phyloP scores from a whole-genome alignment of 2,329 filamentous ascomycete species.

The Pyrenophora seminiperda region DNA sequence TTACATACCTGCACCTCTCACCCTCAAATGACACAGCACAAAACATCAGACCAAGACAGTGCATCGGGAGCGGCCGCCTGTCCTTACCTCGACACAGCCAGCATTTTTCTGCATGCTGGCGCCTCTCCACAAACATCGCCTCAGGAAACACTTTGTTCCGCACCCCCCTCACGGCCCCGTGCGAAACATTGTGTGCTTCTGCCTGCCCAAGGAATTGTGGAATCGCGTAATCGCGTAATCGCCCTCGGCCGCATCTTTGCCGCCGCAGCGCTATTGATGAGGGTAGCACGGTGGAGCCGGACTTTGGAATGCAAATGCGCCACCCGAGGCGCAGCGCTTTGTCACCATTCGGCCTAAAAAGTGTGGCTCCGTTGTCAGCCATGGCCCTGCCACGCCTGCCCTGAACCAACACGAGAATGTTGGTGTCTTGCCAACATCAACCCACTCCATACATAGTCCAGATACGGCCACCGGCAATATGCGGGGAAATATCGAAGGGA shows the following conservation, averaged over 20 bases:
- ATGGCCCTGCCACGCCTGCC: too few relatives aligned
- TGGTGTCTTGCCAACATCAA: too few relatives aligned
- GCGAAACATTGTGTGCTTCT: slow-evolving; percentile 28
- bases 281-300: slow-evolving; percentile 15
- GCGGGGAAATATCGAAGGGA: slow-evolving; percentile 21
- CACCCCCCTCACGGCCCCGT: slow-evolving; percentile 13
- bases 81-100: background rate
- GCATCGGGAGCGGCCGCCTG: background rate
- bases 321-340: slow-evolving; percentile 26
- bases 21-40: too few relatives aligned
- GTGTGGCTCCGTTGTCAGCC: slow-evolving; percentile 24
- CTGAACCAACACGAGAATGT: too few relatives aligned
- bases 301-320: slow-evolving; percentile 8
- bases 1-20: too few relatives aligned
- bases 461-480: slow-evolving; percentile 17
- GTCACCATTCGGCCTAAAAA: background rate
- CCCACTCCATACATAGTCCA: background rate
- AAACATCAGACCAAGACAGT: too few relatives aligned
- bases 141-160: slow-evolving; percentile 30
- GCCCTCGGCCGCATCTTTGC: slow-evolving; percentile 13
- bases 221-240: too few relatives aligned
- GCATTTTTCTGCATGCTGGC: background rate
- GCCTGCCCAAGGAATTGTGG: background rate
- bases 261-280: slow-evolving; percentile 10
- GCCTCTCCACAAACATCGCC: background rate